Base-by-base conservation (phyloP, 78 protist genomes). In the Dictyostelium brefeldianum region DNA sequence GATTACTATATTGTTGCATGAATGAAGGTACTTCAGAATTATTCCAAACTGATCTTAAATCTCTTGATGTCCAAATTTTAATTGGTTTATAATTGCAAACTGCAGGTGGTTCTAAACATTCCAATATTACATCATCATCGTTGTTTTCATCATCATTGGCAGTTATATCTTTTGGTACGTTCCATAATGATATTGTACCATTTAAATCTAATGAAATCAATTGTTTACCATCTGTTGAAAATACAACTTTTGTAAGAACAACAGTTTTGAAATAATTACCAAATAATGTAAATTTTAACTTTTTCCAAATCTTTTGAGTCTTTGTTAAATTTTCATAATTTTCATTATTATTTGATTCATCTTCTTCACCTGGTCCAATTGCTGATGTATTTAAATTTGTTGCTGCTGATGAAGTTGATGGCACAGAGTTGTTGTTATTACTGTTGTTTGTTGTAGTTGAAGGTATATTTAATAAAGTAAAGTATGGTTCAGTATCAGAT, bases 101-200 rank as follows among this genome's bases (percentile, higher is more conserved):
- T 67, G 17, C 10, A 17, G 75, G 75, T 67, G 75, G 48, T 6
- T 67, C 75, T 67, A 67, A 67, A 67, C 70, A 62, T 62, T 62
- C 70, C 5, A 62, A 62, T 25, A 62, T 62, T 1, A 67, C 25
- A 31, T 67, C 75, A 6, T 31, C 25, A 31, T 67, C 75, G 0
- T 67, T 14, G 0, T 67, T 3, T 51, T 51, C 56, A 51, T 51
- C 56, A 12, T 51, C 56, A 12, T 10, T 59, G 69, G 2, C 69
- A 17, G 22, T 8, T 1, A 51, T 51, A 29, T 67, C 75, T 29
- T 27, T 31, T 15, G 90, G 91, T 9, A 70, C 69, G 1, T 48
- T 77, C 93, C 93, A 87, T 31, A 87, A 41, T 25, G 81, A 27
- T 12, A 87, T 64, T 18, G 75, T 77, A 5, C 93, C 93, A 87